phyloP scores from a whole-genome alignment of 345 rosid species.

The Arabis hirsuta region DNA sequence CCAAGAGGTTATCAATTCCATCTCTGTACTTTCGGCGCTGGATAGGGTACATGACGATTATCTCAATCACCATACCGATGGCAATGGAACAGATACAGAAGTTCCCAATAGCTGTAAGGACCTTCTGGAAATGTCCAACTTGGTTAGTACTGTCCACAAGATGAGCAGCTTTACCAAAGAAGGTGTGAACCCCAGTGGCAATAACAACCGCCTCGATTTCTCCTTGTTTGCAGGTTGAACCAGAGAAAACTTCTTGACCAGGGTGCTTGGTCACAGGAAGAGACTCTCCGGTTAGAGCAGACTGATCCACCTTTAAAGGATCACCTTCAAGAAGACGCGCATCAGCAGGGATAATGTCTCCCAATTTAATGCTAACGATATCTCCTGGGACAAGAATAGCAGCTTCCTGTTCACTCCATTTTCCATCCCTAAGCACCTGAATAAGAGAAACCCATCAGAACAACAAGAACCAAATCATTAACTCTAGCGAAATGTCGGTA shows the following conservation, averaged over 20 bases:
- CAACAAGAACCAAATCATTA: conserved; percentile 6
- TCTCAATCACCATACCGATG: conserved; percentile 76
- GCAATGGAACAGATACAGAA: conserved; percentile 92
- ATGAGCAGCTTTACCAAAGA: conserved; percentile 93
- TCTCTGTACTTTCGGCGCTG: conserved; percentile 78
- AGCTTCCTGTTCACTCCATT: conserved; percentile 80
- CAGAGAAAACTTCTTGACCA: conserved; percentile 83
- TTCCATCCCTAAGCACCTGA: conserved; percentile 81
- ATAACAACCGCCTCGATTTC: conserved; percentile 93
- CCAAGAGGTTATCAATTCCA: conserved; percentile 82
- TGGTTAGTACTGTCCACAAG: conserved; percentile 88
- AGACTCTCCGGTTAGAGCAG: conserved; percentile 89
- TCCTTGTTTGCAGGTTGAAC: conserved; percentile 93
- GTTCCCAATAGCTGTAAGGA: conserved; percentile 86
- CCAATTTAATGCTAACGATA: conserved; percentile 81
- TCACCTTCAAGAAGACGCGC: conserved; percentile 95
- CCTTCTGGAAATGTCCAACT: conserved; percentile 93
- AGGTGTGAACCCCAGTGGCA: conserved; percentile 91
- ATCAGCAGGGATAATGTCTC: conserved; percentile 93
- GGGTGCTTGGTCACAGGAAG: conserved; percentile 89
- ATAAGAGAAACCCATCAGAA: conserved; percentile 8
- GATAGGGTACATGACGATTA: conserved; percentile 87
- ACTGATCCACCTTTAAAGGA: conserved; percentile 86
- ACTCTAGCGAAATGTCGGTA: not conserved
- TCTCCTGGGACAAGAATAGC: conserved; percentile 88